Evolutionary conservation across 1,284 basidiomycete species (phyloP), one percentile per base, ranked within the genome.

Genomic region (Papiliotrema laurentii): DNA sequence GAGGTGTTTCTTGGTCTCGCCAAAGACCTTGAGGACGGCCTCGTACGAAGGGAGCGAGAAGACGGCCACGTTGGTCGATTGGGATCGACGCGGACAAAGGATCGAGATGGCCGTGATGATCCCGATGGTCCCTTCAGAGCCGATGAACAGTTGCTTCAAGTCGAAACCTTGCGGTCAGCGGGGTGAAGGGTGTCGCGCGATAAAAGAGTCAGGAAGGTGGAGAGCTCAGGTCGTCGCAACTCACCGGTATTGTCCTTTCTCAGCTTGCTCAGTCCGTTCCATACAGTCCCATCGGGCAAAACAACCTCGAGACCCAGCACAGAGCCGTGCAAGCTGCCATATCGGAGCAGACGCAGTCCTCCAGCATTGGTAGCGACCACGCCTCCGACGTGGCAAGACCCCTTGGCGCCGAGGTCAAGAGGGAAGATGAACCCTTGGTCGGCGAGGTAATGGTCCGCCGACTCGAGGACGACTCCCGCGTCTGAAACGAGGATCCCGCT

Each of bases 311-410:
- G 79, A n/a, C 96, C 96, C 1, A 99, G 81, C 0, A 98, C 94
- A 13, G 85, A 87, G 19, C 94, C 96, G 67, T 97, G 96, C 6
- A 99, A 78, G 39, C 89, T 93, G 35, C 96, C 96, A 68, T 98
- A 99, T 27, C 96, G 83, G 40, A 99, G 76, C 39, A 98, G 80
- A 2, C 96, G 84, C 6, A 99, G 80, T 22, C 96, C 96, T 36
- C 96, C 96, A 27, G 96, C 96, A 68, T 99, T 99, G 11, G 96
- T 98, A 0, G 96, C 86, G 27, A 98, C 81, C 69, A 98, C 98
- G 31, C 96, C 96, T 47, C 96, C 96, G 59, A 99, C 96, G 64
- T 97, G 94, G 76, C 96, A 99, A 80, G 89, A 94, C 65, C 96
- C 96, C 78, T 99, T 99, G 18, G 96, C 96, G 44, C 94, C 96